Percentiles rank a stretch among this genome's conserved stretches.
Evolutionary conservation across 2,329 filamentous ascomycete genomes (phyloP).

Genomic region (Seiridium cupressi): DNA sequence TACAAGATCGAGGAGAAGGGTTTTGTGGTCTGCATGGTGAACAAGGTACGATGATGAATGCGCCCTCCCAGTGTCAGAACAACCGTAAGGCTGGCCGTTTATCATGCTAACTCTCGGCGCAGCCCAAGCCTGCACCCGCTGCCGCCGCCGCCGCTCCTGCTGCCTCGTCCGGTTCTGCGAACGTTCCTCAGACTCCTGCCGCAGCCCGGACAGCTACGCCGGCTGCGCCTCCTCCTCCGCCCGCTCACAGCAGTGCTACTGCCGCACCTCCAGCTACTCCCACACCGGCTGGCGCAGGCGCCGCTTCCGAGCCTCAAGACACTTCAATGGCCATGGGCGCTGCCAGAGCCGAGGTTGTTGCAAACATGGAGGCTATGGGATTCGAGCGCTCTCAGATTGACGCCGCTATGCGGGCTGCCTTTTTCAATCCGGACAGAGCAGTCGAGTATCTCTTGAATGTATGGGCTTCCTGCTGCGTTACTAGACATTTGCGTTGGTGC

Average conservation of each 20-base stretch:
- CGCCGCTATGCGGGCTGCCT: slow-evolving; percentile 91
- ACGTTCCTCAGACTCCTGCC: slow-evolving; percentile 63
- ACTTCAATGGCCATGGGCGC: slow-evolving; percentile 79
- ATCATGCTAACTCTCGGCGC: slow-evolving; percentile 19
- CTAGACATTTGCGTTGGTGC: not conserved
- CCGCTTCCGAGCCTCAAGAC: slow-evolving; percentile 46
- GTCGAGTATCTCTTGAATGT: slow-evolving; percentile 93
- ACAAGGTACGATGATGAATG: slow-evolving; percentile 68
- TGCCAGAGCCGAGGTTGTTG: slow-evolving; percentile 77
- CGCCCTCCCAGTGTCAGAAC: not conserved
- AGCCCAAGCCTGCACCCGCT: slow-evolving; percentile 71
- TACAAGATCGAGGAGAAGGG: slow-evolving; percentile 99
- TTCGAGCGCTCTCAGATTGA: slow-evolving; percentile 88
- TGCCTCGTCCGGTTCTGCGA: slow-evolving; percentile 57
- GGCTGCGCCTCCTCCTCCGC: slow-evolving; percentile 46
- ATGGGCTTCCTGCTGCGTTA: slow-evolving; percentile 31
- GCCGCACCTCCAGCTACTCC: slow-evolving; percentile 52
- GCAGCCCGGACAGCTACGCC: slow-evolving; percentile 49
- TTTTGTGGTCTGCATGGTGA: slow-evolving; percentile 97
- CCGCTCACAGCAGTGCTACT: slow-evolving; percentile 41
- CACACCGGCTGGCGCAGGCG: slow-evolving; percentile 53
- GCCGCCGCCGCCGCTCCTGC: slow-evolving; percentile 38
- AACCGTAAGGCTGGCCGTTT: slow-evolving; percentile 3
- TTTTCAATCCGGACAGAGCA: slow-evolving; percentile 94
- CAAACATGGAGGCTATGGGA: slow-evolving; percentile 97